phyloP scores from a whole-genome alignment of 352 stramenopile genomes.

The Pythium chondricola region DNA sequence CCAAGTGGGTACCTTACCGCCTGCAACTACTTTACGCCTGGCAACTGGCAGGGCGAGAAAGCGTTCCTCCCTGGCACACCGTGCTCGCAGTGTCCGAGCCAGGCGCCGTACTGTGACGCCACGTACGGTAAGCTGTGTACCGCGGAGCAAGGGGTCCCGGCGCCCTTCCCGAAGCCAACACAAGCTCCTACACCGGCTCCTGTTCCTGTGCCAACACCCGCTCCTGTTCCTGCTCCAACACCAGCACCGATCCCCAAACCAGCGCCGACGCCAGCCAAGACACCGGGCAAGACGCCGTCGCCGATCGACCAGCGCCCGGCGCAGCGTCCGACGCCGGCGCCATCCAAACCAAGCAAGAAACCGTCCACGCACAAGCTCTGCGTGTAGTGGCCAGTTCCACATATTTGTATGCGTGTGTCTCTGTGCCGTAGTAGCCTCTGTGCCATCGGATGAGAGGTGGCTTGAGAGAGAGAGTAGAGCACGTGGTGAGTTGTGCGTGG shows the following conservation, averaged over 20 bases:
- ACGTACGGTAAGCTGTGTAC: slow-evolving; percentile 27
- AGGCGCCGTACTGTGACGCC: slow-evolving; percentile 25
- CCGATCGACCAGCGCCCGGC: too few relatives aligned
- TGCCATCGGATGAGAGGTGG: too few relatives aligned
- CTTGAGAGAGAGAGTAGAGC: too few relatives aligned
- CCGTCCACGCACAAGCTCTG: too few relatives aligned
- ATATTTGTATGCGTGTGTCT: too few relatives aligned
- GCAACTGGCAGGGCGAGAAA: slow-evolving; percentile 29
- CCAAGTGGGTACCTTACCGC: slow-evolving; percentile 27
- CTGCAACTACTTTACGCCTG: slow-evolving; percentile 33
- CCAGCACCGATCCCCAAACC: neutral
- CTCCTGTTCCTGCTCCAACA: neutral
- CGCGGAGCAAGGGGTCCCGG: slow-evolving; percentile 4
- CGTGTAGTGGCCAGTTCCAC: too few relatives aligned
- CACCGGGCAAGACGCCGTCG: too few relatives aligned
- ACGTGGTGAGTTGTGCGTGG: too few relatives aligned
- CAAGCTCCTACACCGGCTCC: neutral
- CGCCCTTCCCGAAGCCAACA: slow-evolving; percentile 1
- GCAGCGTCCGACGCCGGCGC: too few relatives aligned
- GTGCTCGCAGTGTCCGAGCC: slow-evolving; percentile 27
- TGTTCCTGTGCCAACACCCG: neutral
- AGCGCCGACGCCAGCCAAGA: neutral
- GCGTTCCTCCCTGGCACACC: slow-evolving; percentile 23
- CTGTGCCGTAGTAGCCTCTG: too few relatives aligned
- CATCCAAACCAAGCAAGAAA: too few relatives aligned